These are phyloP conservation scores for Mycena vitilis DNA, from an alignment of 768 basidiomycete species.

Conservation along the genomic window DNA sequence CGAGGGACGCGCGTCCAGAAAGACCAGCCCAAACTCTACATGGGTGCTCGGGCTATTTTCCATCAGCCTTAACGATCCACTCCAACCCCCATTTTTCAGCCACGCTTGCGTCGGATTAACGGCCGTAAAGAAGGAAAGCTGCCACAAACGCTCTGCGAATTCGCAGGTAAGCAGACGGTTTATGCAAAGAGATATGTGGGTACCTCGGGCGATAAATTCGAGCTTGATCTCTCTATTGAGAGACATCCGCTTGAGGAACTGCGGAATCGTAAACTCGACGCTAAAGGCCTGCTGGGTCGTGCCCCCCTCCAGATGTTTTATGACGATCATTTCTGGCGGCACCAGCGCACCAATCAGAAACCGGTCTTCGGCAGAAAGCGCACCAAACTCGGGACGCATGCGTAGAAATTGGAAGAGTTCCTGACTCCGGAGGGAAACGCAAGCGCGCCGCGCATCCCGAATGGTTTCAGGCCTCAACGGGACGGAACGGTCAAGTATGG, in stretches of 20 bases:
- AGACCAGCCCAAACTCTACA: constrained; percentile 6
- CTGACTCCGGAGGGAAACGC: constrained; percentile 18
- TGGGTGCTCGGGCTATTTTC: constrained; percentile 9
- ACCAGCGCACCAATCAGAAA: constrained; percentile 9
- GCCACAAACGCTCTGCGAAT: constrained; percentile 12
- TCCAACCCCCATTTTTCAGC: constrained; percentile 15
- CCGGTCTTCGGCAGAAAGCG: constrained; percentile 16
- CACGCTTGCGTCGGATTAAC: constrained; percentile 1
- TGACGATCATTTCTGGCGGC: constrained; percentile 18
- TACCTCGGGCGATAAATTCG: constrained; percentile 26
- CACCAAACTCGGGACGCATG: constrained; percentile 15
- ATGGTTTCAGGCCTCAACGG: constrained; percentile 16
- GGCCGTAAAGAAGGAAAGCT: constrained; percentile 18
- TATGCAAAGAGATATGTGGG: not conserved
- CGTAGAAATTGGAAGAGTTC: constrained; percentile 23
- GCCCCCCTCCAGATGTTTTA: constrained; percentile 14
- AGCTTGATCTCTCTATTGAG: constrained; percentile 8
- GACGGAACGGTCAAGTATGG: constrained; percentile 8
- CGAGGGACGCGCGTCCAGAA: constrained; percentile 5
- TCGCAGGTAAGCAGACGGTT: not conserved
- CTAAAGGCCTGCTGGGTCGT: constrained; percentile 8
- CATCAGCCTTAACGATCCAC: not conserved
- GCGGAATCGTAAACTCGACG: constrained; percentile 25
- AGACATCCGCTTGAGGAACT: constrained; percentile 26
- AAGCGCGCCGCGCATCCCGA: constrained; percentile 19